Base-by-base conservation (phyloP, 305 asterid species). In the Nicotiana rustica region DNA sequence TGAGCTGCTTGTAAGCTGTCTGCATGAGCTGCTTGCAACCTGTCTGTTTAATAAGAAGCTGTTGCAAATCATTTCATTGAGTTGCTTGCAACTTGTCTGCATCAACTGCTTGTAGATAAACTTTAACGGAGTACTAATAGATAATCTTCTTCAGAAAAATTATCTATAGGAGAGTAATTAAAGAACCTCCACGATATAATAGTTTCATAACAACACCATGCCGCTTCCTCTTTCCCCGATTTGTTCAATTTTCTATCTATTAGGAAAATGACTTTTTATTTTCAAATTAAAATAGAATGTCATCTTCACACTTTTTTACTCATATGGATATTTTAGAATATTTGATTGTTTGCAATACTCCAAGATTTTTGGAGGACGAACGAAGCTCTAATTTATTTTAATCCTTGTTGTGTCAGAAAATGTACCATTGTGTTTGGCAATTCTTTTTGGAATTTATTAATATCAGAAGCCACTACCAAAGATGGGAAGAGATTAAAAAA, bases 251-350 rank as follows among this genome's bases (percentile, higher is more conserved):
- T 15, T 69, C 12, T 44, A 3, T 44, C 0, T 25, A 71, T 44
- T 5, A 55, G 78, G 4, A 33, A 71, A 47, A 71, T 3, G 78
- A 44, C 61, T 38, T n/a, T 38, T 38, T 47, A 13, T 73, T 71
- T 44, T 73, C 21, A 21, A 21, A 21, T 44, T 71, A 21, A 73
- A 71, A 73, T 73, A 13, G 59, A 19, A 70, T 47, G 79, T 12
- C 79, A 21, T 21, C 41, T 73, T 73, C 79, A 73, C 41, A 21
- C 38, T 1, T 6, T 71, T 6, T 71, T 29, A 47, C 41, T 71
- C 7, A 12, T 13, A 47, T 14, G 79, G 6, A 73, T 73, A 73
- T 47, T 49, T 49, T 70, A 44, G 19, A 18, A n/a, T 10, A 70
- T 18, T 47, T 35, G 13, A 44, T 21, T 71, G 41, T 71, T 47